Evolutionary conservation across 1,284 basidiomycete genomes (phyloP).

Genomic region (Ganoderma lucidum): DNA sequence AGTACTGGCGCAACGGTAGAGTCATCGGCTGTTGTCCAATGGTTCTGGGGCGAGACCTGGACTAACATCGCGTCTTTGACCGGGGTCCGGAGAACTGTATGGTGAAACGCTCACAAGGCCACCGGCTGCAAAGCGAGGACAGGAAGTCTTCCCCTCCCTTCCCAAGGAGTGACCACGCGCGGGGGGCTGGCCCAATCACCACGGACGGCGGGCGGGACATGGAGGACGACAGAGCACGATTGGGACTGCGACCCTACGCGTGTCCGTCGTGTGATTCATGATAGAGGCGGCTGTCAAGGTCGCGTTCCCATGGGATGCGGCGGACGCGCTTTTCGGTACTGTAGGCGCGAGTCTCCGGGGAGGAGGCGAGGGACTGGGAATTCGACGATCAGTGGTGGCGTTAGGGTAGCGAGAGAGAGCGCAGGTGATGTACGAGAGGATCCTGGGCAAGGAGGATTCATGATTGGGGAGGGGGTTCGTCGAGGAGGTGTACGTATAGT

Average conservation of each 20-base stretch:
- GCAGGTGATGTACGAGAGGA: background rate
- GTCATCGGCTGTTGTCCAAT: background rate
- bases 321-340: background rate
- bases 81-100: background rate
- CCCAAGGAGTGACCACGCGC: slow-evolving; percentile 21
- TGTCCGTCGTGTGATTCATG: slow-evolving; percentile 31
- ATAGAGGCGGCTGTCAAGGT: slow-evolving; percentile 31
- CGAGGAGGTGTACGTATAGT: background rate
- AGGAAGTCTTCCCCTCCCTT: slow-evolving; percentile 11
- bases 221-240: slow-evolving; percentile 33
- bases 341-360: slow-evolving; percentile 7
- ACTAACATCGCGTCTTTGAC: background rate
- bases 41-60: background rate
- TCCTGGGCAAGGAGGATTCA: background rate
- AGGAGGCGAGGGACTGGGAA: slow-evolving; percentile 6
- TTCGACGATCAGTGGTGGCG: background rate
- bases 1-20: background rate
- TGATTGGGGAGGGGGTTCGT: slow-evolving; percentile 11
- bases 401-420: background rate
- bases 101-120: slow-evolving; percentile 20
- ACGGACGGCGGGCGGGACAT: slow-evolving; percentile 25
- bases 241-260: slow-evolving; percentile 21
- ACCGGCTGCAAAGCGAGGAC: slow-evolving; percentile 18
- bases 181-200: slow-evolving; percentile 28
- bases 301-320: slow-evolving; percentile 27